Base-by-base conservation (phyloP, 2,329 filamentous ascomycete genomes). In the Diaporthe capsici region DNA sequence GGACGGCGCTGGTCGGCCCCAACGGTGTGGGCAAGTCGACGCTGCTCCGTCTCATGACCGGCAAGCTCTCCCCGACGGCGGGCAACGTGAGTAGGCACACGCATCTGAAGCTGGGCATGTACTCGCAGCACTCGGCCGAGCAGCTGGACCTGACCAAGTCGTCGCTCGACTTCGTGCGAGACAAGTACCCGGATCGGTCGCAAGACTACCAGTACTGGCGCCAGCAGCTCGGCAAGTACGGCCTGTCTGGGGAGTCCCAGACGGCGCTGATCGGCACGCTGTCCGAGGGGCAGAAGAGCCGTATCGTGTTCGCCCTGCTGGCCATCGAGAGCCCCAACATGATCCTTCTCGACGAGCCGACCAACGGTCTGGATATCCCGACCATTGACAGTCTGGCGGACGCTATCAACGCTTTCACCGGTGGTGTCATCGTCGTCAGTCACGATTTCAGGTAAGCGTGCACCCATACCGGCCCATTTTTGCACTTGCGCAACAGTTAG, bases 181-280 rank as follows among this genome's bases (percentile, higher is more conserved):
- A 98, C 88, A 98, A 96, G 90, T 98, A 98, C 88, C 86, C 89
- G 58, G 89, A 93, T 79, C 95, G 96, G 87, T 95, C 93, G 72
- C 97, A 99, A 85, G 97, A 99, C 85, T 98, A 98, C 90, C 97
- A 99, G 88, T 99, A 97, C 92, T 99, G 97, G 97, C 93, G 97
- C 84, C 96, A 98, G 87, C 95, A 98, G 88, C 94, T 99, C 51
- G 97, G 97, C 82, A 92, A 93, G 79, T 99, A 99, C 85, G 97
- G 97, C 84, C 91, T 99, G 79, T 94, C 92, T 75, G 97, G 97
- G 84, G 95, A 98, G 78, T 89, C 95, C 44, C 97, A 99, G 90
- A 99, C 97, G 67, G 95, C 97, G 65, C 91, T 98, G 84, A 99
- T 99, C 93, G 97, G 97, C 78, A 99, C 97, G 22, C 89, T 99